Conservation (phyloP, 768 basidiomycete genomes). For the Podaxis sp. region DNA sequence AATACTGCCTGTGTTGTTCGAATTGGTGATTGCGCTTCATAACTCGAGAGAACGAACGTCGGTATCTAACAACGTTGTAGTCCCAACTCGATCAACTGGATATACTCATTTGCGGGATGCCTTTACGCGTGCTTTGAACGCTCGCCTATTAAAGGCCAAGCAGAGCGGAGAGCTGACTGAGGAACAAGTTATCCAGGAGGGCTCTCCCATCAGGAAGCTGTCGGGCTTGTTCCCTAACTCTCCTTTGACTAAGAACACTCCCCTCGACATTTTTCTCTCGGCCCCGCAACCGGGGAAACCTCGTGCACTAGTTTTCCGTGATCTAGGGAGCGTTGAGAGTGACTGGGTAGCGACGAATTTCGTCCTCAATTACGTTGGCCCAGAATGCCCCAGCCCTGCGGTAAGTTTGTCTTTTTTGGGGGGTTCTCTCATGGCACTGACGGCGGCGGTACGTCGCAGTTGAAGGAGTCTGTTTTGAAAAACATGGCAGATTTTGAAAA, state of each 20-base stretch:
- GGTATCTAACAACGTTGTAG: slow-evolving; percentile 30
- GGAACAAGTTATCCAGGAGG: slow-evolving; percentile 55
- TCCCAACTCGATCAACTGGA: slow-evolving; percentile 77
- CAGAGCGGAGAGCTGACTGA: slow-evolving; percentile 53
- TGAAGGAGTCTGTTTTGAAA: slow-evolving; percentile 50
- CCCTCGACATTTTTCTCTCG: slow-evolving; percentile 68
- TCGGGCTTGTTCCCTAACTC: slow-evolving; percentile 77
- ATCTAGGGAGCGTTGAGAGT: slow-evolving; percentile 69
- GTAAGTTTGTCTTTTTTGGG: slow-evolving; percentile 39
- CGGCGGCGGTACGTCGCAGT: slow-evolving; percentile 27
- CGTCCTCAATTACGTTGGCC: slow-evolving; percentile 73
- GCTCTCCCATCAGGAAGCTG: slow-evolving; percentile 66
- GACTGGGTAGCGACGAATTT: slow-evolving; percentile 77
- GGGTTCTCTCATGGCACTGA: not conserved
- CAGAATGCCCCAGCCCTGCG: slow-evolving; percentile 65
- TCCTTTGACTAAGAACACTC: slow-evolving; percentile 60
- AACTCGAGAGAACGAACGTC: not conserved
- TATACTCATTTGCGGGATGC: slow-evolving; percentile 82
- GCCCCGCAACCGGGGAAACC: slow-evolving; percentile 51
- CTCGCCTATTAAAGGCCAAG: slow-evolving; percentile 51
- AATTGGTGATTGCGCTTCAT: slow-evolving; percentile 48
- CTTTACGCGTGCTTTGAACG: slow-evolving; percentile 71
- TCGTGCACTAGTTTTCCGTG: slow-evolving; percentile 62
- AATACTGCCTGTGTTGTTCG: slow-evolving; percentile 72
- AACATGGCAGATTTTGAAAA: slow-evolving; percentile 32